Base-by-base conservation (phyloP, 2,329 filamentous ascomycete species). In the Diaporthe citrichinensis region DNA sequence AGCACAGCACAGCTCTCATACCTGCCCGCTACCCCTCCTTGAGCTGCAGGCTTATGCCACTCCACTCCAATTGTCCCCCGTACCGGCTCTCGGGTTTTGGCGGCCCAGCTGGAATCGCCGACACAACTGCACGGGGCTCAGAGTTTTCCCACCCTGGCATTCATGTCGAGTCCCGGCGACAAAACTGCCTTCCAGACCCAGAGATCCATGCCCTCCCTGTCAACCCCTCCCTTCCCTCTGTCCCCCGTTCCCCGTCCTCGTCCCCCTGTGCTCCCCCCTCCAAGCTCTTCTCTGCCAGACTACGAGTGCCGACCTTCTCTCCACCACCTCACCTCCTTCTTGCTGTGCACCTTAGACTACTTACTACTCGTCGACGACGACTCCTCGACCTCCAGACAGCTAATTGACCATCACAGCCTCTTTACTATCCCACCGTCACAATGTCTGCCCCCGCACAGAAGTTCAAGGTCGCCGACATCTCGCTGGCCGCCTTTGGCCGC, bases 391-490 rank as follows among this genome's bases (percentile, higher is more conserved):
- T 7, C 25, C 23, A 28, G 17, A 41, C 51, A 15, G 41, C 74
- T 76, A 76, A 75, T 75, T 79, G 51, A 68, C 62, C 23, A 23
- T 23, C 25, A 46, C 17, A 41, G 36, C 72, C 53, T 36, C 76
- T 34, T n/a, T 10, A 36, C 55, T 44, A 12, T 39, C 7, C 59
- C 53, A 67, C 34, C 41, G 4, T 46, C 77, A 89, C 80, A 81
- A 92, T 92, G 91, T 86, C 90, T 91, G 94, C 94, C 83, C 95
- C 95, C 88, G 95, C 95, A 85, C 89, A 93, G 87, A 96, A 94
- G 88, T 97, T 95, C 94, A 98, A 98, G 94, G 96, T 99, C 89
- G 95, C 96, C 84, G 97, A 98, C 92, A 94, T 98, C 86, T 95
- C 94, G 86, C 93, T 98, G 85, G 96, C 97, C 85, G 97, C 97